A percentile compares a stretch with the other conserved stretches of the same genome.
Conservation (phyloP, 768 basidiomycete genomes). For the Sistotremastrum suecicum region DNA sequence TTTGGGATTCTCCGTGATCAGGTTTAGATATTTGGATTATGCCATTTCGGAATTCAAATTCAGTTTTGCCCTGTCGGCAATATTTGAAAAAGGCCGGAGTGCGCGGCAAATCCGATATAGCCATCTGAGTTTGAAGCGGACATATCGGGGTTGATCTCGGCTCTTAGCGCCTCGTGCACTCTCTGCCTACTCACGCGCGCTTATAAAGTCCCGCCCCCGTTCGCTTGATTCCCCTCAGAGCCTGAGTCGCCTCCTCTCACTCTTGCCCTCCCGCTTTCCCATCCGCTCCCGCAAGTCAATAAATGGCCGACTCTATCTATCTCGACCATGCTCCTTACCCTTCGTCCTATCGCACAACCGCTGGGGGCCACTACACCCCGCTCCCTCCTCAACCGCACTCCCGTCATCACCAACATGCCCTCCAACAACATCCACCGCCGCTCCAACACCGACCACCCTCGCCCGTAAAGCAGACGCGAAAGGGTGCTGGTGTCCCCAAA, state of each 20-base stretch:
- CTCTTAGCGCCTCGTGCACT: too few species aligned
- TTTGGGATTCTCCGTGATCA: neutral
- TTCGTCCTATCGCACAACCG: slow-evolving; percentile 1
- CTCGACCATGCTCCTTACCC: neutral
- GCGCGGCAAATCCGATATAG: too few species aligned
- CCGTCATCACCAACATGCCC: slow-evolving; percentile 15
- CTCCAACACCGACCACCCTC: slow-evolving; percentile 26
- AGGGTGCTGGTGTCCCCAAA: slow-evolving; percentile 44
- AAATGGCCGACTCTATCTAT: slow-evolving; percentile 9
- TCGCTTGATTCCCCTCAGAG: too few species aligned
- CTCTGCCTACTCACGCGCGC: too few species aligned
- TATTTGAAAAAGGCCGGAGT: too few species aligned
- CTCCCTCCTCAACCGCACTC: neutral
- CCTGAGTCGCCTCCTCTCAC: neutral
- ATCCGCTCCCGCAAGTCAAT: slow-evolving; percentile 18
- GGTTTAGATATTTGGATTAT: too few species aligned
- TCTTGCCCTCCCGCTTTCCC: slow-evolving; percentile 17
- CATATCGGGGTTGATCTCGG: too few species aligned
- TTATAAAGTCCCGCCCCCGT: too few species aligned
- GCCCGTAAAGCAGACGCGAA: slow-evolving; percentile 27
- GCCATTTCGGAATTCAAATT: too few species aligned
- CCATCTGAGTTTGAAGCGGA: too few species aligned
- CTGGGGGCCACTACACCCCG: too few species aligned
- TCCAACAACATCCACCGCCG: slow-evolving; percentile 19
- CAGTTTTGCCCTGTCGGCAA: too few species aligned